Conservation (phyloP, 129 eudicot genomes). For the Flaveria linearis region DNA sequence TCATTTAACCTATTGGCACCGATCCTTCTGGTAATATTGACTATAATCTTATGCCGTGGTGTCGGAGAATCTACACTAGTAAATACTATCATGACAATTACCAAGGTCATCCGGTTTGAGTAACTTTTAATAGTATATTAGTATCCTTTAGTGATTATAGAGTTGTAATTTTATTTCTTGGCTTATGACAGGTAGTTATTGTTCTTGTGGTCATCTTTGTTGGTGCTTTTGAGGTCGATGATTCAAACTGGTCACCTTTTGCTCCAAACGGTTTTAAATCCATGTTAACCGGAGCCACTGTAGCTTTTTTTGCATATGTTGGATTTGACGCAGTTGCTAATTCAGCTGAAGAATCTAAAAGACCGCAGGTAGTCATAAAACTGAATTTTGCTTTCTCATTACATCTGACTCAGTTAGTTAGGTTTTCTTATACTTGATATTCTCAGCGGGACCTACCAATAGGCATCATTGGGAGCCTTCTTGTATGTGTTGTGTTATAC, state of each 20-base stretch:
- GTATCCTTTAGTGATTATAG: background rate
- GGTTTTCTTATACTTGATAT: slow-evolving; percentile 22
- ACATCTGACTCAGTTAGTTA: background rate
- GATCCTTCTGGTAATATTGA: slow-evolving; percentile 65
- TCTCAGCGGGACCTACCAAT: slow-evolving; percentile 85
- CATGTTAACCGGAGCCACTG: slow-evolving; percentile 93
- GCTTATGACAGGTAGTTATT: slow-evolving; percentile 73
- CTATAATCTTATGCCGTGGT: slow-evolving; percentile 73
- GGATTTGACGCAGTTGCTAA: slow-evolving; percentile 99
- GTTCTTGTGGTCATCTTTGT: slow-evolving; percentile 73
- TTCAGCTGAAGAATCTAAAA: slow-evolving; percentile 98
- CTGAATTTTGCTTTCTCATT: slow-evolving; percentile 5
- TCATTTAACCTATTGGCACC: slow-evolving; percentile 90
- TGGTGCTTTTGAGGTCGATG: slow-evolving; percentile 89
- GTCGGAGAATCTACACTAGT: slow-evolving; percentile 87
- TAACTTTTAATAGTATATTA: slow-evolving; percentile 1
- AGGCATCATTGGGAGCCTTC: slow-evolving; percentile 96
- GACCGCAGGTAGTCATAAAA: slow-evolving; percentile 67
- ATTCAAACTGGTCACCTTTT: slow-evolving; percentile 93
- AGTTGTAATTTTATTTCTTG: background rate
- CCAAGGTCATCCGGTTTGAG: slow-evolving; percentile 56
- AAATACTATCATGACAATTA: slow-evolving; percentile 82
- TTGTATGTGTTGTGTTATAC: slow-evolving; percentile 70
- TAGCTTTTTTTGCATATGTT: slow-evolving; percentile 90
- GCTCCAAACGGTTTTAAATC: slow-evolving; percentile 81